Evolutionary conservation across 345 rosid genomes (phyloP).

Genomic region (Camelina laxa): DNA sequence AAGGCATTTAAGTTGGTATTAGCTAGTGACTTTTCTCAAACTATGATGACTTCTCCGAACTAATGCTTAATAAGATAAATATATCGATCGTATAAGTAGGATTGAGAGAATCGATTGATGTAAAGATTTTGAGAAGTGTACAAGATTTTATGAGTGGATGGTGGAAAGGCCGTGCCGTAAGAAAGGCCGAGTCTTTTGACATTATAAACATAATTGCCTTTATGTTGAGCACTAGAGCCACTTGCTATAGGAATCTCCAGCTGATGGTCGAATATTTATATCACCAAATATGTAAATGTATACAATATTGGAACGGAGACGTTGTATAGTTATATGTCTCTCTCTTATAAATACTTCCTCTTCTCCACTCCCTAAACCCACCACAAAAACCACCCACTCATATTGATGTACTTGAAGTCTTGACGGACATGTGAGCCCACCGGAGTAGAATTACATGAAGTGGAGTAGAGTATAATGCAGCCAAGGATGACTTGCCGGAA

Average conservation of each 20-base stretch:
- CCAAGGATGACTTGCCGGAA: constrained; percentile 74
- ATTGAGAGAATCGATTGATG: constrained; percentile 11
- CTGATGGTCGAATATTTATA: constrained; percentile 36
- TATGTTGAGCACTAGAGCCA: constrained; percentile 45
- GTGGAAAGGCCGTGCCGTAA: constrained; percentile 34
- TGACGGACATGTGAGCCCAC: constrained; percentile 15
- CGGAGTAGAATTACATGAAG: constrained; percentile 47
- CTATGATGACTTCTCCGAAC: not conserved
- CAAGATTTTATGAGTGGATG: constrained; percentile 42
- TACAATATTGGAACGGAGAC: constrained; percentile 29
- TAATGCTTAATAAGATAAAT: not conserved
- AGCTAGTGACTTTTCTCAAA: constrained; percentile 1
- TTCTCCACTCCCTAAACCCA: constrained; percentile 20
- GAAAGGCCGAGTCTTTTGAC: constrained; percentile 46
- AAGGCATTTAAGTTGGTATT: not conserved
- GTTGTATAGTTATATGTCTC: constrained; percentile 22
- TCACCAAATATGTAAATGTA: constrained; percentile 13
- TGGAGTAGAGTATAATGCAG: constrained; percentile 57
- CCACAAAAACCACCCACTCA: constrained; percentile 15
- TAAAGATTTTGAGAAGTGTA: constrained; percentile 33
- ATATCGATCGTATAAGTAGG: not conserved
- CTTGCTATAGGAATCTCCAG: constrained; percentile 42
- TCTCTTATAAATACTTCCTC: constrained; percentile 44
- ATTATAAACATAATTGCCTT: constrained; percentile 36
- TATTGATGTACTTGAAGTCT: not conserved